Evolutionary conservation across 2,329 filamentous ascomycete species (phyloP).

Genomic region (Hypoxylon sp.): DNA sequence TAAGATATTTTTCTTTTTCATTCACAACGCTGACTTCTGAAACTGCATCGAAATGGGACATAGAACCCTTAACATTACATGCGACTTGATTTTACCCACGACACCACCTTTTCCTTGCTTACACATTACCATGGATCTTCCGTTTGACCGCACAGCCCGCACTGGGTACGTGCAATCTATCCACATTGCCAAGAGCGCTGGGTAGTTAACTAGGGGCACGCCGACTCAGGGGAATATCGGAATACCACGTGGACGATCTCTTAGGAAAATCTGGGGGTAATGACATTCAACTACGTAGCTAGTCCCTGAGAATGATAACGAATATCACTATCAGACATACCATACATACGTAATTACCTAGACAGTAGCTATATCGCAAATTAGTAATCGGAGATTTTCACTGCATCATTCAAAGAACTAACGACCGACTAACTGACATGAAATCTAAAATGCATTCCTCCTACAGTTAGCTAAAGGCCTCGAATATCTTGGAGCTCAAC

Average conservation of each 20-base stretch:
- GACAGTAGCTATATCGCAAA: slow-evolving; percentile 22
- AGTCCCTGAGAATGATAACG: slow-evolving; percentile 4
- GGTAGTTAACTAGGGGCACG: neutral
- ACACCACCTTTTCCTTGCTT: neutral
- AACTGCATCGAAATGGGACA: neutral
- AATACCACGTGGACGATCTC: slow-evolving; percentile 15
- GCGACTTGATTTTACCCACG: neutral
- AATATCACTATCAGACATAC: slow-evolving; percentile 4
- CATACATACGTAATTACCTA: slow-evolving; percentile 1
- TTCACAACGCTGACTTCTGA: neutral
- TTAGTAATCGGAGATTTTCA: slow-evolving; percentile 25
- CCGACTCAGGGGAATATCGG: slow-evolving; percentile 3
- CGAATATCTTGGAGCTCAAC: slow-evolving; percentile 15
- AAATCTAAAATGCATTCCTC: slow-evolving; percentile 1
- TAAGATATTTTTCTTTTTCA: neutral
- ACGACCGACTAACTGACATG: neutral
- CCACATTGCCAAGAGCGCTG: neutral
- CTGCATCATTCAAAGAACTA: slow-evolving; percentile 8
- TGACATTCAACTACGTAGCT: neutral
- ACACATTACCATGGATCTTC: neutral
- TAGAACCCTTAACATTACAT: neutral
- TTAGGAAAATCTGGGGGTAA: slow-evolving; percentile 1
- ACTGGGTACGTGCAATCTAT: neutral
- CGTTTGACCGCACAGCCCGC: neutral
- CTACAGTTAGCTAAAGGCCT: slow-evolving; percentile 13